Base-by-base conservation (phyloP, 208 protist genomes). In the Leptomonas pyrrhocoris region DNA sequence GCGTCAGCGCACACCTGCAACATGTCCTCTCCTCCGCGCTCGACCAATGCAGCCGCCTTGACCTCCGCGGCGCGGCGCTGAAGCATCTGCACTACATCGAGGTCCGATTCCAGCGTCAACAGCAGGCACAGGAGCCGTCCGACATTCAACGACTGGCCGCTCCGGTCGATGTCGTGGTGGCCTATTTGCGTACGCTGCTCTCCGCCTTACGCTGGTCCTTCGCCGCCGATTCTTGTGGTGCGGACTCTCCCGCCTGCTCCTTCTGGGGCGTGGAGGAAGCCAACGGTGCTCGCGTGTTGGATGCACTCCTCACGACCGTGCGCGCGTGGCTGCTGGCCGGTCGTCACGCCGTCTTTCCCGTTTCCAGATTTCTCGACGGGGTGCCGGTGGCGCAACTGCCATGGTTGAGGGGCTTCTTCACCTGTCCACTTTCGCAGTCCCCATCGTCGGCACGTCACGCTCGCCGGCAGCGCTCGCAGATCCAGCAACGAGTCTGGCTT, bases 401-500 rank as follows among this genome's bases (percentile, higher is more conserved):
- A 45, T 94, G 88, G 88, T 59, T 94, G 23, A 28, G 42, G 34
- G 80, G 75, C 34, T 84, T 89, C 55, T 89, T 85, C 62, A 88
- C 84, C 0, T 61, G 8, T 5, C 21, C 50, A 5, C 18, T 46
- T 19, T 25, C 55, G 19, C 8, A 51, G 18, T 60, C 31, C 23
- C 54, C 75, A 2, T 62, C 75, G 11, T 31, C 70, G 2, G 30
- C 58, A 9, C 60, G 55, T 12, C 43, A 65, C 40, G 71, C 69
- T 30, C 73, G 73, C 25, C 68, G 54, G 23, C 59, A 77, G 23
- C 82, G 84, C 48, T 88, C 84, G 15, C 81, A 84, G 69, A 56
- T 84, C 18, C 88, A 88, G 72, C 89, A 95, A 79, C 80, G 84
- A 6, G 61, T 88, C 8, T 91, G 70, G 55, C 53, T 89, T n/a